Base-by-base conservation (phyloP, 306 rosid genomes). In the Mucuna pruriens region DNA sequence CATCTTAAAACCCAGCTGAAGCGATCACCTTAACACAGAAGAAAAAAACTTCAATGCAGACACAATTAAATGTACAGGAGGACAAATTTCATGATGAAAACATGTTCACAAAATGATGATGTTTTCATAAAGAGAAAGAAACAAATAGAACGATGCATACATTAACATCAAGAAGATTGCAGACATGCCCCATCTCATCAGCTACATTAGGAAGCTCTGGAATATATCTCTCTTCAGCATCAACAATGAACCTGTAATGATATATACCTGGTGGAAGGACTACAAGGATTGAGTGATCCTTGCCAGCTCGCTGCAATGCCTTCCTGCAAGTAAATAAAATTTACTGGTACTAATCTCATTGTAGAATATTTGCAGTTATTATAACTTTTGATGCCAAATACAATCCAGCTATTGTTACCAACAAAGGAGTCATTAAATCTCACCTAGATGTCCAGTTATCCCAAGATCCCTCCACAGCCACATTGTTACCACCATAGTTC, bases 391-490 rank as follows among this genome's bases (percentile, higher is more conserved):
- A 72, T 22, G 25, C 48, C 33, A 45, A 38, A 73, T 63, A 61
- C 74, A 70, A 70, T 77, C 34, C 73, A 84, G 34, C 23, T 5
- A 19, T 7, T 10, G 23, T 79, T 69, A 57, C 38, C 26, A 23
- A 71, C 46, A 44, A 83, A 75, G 12, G 45, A 79, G 33, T 66
- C 67, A 61, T 51, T 26, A 61, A 49, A 58, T 60, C 77, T 84
- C 72, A 90, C 98, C 97, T 94, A 51, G 97, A 86, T 63, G 82
- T 65, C 98, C 98, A 94, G 84, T 90, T 86, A 87, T 94, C 97
- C 98, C 98, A 94, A 66, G 98, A 92, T 77, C 98, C 98, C 91
- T 94, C 94, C 57, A 92, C 91, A 55, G 83, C 90, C 51, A 94
- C 96, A 74, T 60, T 90, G 78, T 73, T 87, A 71, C 98, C 97